Evolutionary conservation across 192 early-diverging fungal genomes (phyloP), one percentile per base, ranked within the genome.

Genomic region (Coemansia sp.): DNA sequence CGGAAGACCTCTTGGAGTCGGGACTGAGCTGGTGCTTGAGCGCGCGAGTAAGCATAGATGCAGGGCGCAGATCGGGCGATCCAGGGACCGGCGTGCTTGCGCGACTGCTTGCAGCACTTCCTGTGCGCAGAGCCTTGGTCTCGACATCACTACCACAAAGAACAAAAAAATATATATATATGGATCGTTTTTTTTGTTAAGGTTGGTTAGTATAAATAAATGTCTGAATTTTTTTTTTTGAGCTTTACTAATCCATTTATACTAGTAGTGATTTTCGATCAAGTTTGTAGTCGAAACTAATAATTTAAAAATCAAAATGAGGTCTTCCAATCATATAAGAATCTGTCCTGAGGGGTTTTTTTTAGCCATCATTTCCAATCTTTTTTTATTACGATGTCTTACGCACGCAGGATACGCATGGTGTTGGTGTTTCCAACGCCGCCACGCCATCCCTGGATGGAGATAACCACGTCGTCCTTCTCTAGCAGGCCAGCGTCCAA

Each of bases 371-470:
- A 28, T 28, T 28, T 28, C 1, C 22, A 28, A 28, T 28, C 22
- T 28, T 28, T 28, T 28, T 28, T 28, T 28, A 28, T 28, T 28
- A 28, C 22, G 22, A 28, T 28, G 1, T 28, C 77, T 76, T 78
- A 85, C 63, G 90, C 86, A 52, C 86, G 78, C 60, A 93, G 78
- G 57, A 93, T 86, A 67, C 91, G 91, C 85, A 93, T 90, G 35
- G 91, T 93, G 84, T 93, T 93, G 74, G 91, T 93, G 84, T 91
- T 91, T 57, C 91, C 91, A 38, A 90, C 79, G 53, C 91, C 91
- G 33, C 90, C 87, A 39, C 87, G 86, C 90, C 90, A 93, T 48
- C 91, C 91, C 79, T 93, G 91, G 64, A 93, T 86, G 37, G 89
- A 89, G 70, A 93, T 88, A 17, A 93, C 88, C 38, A 90, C 76